Conservation (phyloP, 176 grass and related monocot species). For the Cymbopogon citratus region DNA sequence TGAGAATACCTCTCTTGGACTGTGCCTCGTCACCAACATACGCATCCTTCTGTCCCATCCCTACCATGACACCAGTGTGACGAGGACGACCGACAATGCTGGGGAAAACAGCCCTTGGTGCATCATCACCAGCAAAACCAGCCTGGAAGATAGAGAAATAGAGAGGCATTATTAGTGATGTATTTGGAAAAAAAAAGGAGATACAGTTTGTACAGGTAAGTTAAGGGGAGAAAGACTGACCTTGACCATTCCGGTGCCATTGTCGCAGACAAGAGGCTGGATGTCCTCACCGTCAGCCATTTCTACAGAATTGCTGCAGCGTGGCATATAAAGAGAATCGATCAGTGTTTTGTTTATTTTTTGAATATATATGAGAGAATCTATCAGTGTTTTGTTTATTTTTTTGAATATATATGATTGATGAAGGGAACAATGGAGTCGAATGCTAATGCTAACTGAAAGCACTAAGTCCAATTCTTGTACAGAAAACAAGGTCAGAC, state of each 20-base stretch:
- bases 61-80: slow-evolving; percentile 77
- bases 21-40: slow-evolving; percentile 84
- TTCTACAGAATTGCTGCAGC: slow-evolving; percentile 36
- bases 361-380: neutral
- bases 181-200: neutral
- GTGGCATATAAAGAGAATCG: neutral
- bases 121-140: slow-evolving; percentile 90
- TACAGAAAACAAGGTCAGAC: no score
- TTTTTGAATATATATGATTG: no score
- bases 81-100: slow-evolving; percentile 76
- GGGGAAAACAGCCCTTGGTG: slow-evolving; percentile 79
- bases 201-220: neutral
- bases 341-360: neutral
- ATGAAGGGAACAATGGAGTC: no score
- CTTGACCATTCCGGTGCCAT: slow-evolving; percentile 85
- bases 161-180: neutral
- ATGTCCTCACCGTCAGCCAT: slow-evolving; percentile 81
- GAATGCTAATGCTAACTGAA: no score
- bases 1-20: slow-evolving; percentile 85
- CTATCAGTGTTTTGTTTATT: no score
- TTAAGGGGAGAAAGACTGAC: neutral
- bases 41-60: slow-evolving; percentile 76
- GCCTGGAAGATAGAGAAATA: slow-evolving; percentile 23
- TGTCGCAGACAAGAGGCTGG: slow-evolving; percentile 75
- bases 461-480: no score